These are phyloP conservation scores for Picea engelmannii DNA, from an alignment of 83 land plant species.

Conservation along the genomic window DNA sequence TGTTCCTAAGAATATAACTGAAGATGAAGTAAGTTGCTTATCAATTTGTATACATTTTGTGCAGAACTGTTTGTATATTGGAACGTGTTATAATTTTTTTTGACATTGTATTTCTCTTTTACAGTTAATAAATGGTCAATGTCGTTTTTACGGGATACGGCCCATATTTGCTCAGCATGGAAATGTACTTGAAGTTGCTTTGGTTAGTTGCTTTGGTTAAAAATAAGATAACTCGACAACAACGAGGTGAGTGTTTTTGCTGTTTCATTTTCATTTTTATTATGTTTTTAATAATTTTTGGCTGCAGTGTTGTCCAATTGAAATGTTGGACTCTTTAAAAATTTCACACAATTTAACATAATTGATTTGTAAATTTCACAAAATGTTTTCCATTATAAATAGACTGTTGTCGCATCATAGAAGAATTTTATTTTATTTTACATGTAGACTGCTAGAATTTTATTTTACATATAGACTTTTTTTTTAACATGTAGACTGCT, in stretches of 20 bases:
- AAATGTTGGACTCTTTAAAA: background rate
- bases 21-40: constrained; percentile 5
- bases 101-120: background rate
- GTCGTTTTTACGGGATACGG: background rate
- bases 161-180: constrained; percentile 3
- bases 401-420: too few relatives aligned
- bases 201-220: constrained; percentile 10
- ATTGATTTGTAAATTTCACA: too few relatives aligned
- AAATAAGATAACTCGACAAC: constrained; percentile 6
- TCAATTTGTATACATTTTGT: too few relatives aligned
- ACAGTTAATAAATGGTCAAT: background rate
- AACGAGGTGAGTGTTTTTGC: background rate
- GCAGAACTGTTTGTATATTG: background rate
- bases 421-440: too few relatives aligned
- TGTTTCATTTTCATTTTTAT: background rate
- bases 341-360: too few relatives aligned
- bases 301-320: too few relatives aligned
- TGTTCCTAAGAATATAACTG: constrained; percentile 17
- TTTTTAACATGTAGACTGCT: too few relatives aligned
- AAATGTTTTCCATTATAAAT: too few relatives aligned
- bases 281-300: background rate
- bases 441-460: too few relatives aligned
- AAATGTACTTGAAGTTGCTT: constrained; percentile 7
- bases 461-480: too few relatives aligned
- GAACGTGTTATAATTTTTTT: background rate